Evolutionary conservation across 2,329 filamentous ascomycete genomes (phyloP), one percentile per base, ranked within the genome.

Genomic region (Onygenales sp.): DNA sequence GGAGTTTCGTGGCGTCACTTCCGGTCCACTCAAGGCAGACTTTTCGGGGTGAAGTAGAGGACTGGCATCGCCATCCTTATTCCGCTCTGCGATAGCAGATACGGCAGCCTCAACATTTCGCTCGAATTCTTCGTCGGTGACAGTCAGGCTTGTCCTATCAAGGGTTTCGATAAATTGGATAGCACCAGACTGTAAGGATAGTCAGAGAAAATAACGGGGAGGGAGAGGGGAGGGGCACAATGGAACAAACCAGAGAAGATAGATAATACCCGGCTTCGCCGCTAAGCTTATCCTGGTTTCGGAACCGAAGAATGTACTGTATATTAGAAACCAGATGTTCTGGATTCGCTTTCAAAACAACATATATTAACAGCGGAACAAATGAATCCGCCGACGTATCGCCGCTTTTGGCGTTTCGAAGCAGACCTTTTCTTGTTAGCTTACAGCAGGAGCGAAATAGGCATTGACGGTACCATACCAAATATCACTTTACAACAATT

Each of bases 401-500:
- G 1, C 67, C 69, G 53, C 86, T 87, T 70, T 95, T 94, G 51
- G 88, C 84, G 66, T 96, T 94, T 60, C 92, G 91, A 51, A 98
- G 75, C 48, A 95, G 82, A 14, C 92, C 86, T 88, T 56, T 10
- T 34, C 40, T 39, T 36, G 11, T 67, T 57, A 67, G 58, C 10
- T 42, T 42, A 11, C n/a, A 21, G 13, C 10, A 32, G 39, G 33
- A 32, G 2, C 13, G 42, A 34, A 27, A 37, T 42, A 48, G 53
- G 51, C 33, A 56, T 49, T 51, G 14, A 13, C 13, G 13, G 21
- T 3, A 17, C 62, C 78, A 61, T 70, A 89, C 87, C 93, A 70
- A 98, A 97, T 58, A 98, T 97, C 58, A 98, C 94, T 72, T 98
- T 98, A 81, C 93, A 98, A 73, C 91, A 96, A 71, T 98, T 98